Evolutionary conservation across 371 early-diverging fungal species (phyloP), one percentile per base, ranked within the genome.

Genomic region (Synchytrium microbalum): DNA sequence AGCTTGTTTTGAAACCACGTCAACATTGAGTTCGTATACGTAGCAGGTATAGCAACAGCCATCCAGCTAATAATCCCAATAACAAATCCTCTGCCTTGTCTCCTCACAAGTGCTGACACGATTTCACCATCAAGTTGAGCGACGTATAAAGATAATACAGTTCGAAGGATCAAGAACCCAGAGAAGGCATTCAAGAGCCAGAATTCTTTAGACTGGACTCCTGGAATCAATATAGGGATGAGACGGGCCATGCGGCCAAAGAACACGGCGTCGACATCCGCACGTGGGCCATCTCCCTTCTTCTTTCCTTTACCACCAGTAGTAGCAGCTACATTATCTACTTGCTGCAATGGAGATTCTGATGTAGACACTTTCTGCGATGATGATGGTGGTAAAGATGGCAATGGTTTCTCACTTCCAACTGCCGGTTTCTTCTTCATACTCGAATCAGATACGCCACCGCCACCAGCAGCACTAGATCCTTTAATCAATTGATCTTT

Each of bases 1-100:
- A 93, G 75, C 76, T 96, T 95, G 64, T 92, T 92, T 79, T 96
- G 94, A 32, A 95, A 75, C 74, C 69, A 66, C 54, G 77, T 76
- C 73, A 88, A 86, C 96, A 97, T 94, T 74, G 88, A 88, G 77
- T 97, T 97, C 24, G 96, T 96, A 73, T 96, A 97, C 3, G 95
- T 95, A 16, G 97, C 97, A 27, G 97, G 97, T 13, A 97, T 75
- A 26, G 96, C 95, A 64, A 97, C 89, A 28, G 88, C 88, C 81
- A 97, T 96, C 97, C 97, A 97, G 68, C 90, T 72, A 1, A 74
- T 53, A 58, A 81, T 32, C 72, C 63, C 56, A 68, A 64, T 38
- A 33, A 80, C 61, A 67, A 80, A 80, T 64, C 74, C 70, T 31
- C 64, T 64, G 26, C 76, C 79, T 53, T 79, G 65, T 28, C 79